These are phyloP conservation scores for Lathyrus oleraceus DNA, from an alignment of 306 rosid species.

Conservation along the genomic window DNA sequence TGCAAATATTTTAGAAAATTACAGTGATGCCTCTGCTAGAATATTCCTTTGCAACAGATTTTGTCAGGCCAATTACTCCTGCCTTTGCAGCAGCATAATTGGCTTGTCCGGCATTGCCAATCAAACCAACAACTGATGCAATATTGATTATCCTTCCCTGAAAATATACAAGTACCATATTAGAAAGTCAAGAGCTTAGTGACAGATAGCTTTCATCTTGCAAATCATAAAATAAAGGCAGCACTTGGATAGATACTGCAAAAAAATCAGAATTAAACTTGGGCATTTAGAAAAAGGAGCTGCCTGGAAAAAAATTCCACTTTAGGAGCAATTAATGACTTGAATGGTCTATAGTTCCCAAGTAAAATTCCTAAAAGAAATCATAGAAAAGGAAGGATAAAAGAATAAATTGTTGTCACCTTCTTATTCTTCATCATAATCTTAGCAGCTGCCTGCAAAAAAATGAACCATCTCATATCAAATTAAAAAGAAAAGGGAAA, in stretches of 20 bases:
- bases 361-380: conserved; percentile 10
- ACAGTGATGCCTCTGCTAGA: conserved; percentile 89
- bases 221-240: conserved; percentile 17
- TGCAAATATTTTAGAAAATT: conserved; percentile 25
- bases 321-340: conserved; percentile 11
- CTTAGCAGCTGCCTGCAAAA: conserved; percentile 83
- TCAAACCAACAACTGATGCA: conserved; percentile 91
- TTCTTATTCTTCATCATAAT: conserved; percentile 93
- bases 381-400: background rate
- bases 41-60: conserved; percentile 86
- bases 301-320: background rate
- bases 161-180: conserved; percentile 27
- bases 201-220: conserved; percentile 7
- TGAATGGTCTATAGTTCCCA: conserved; percentile 3
- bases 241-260: background rate
- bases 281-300: background rate
- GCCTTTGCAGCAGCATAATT: conserved; percentile 99
- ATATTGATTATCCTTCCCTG: conserved; percentile 97
- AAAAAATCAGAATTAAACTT: background rate
- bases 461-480: conserved; percentile 36
- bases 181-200: conserved; percentile 20
- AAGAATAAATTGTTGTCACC: conserved; percentile 46
- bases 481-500: conserved; percentile 5
- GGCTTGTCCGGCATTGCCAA: conserved; percentile 95
- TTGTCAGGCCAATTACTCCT: conserved; percentile 95